Percentiles rank a stretch among this genome's conserved stretches.
Evolutionary conservation across 306 rosid genomes (phyloP).

Genomic region (Castanospermum australe): DNA sequence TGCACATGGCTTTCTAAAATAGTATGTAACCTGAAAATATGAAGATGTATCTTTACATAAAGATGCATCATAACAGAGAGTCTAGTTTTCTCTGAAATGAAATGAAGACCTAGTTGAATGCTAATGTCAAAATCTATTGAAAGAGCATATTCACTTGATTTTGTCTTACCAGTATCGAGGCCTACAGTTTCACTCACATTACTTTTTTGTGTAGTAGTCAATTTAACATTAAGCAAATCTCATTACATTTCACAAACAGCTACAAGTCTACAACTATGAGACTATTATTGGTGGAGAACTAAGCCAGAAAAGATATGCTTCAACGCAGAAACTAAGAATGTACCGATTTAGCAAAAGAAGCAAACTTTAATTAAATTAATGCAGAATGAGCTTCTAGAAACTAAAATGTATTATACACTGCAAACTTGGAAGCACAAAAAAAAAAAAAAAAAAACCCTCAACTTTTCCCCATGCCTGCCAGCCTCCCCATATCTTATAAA

Average conservation of each 20-base stretch:
- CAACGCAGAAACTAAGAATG: neutral
- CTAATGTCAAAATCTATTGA: constrained; percentile 2
- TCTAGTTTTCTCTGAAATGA: neutral
- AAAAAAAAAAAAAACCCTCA: neutral
- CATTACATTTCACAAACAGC: neutral
- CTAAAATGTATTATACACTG: neutral
- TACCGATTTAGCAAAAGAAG: neutral
- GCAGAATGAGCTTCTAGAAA: neutral
- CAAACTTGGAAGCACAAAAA: neutral
- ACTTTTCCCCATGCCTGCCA: neutral
- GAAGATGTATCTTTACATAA: constrained; percentile 8
- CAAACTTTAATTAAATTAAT: neutral
- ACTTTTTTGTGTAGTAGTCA: neutral
- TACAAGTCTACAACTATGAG: neutral
- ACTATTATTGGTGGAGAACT: neutral
- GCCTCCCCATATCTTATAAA: neutral
- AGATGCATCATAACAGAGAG: constrained; percentile 8
- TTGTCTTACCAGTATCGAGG: neutral
- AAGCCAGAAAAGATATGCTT: neutral
- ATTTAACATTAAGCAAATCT: neutral
- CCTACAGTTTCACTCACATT: neutral
- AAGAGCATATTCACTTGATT: neutral
- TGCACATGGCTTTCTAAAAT: constrained; percentile 91
- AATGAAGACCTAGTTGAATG: neutral
- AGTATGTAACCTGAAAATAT: constrained; percentile 78